Evolutionary conservation across 345 rosid genomes (phyloP).

Genomic region (Rhodamnia rubescens): DNA sequence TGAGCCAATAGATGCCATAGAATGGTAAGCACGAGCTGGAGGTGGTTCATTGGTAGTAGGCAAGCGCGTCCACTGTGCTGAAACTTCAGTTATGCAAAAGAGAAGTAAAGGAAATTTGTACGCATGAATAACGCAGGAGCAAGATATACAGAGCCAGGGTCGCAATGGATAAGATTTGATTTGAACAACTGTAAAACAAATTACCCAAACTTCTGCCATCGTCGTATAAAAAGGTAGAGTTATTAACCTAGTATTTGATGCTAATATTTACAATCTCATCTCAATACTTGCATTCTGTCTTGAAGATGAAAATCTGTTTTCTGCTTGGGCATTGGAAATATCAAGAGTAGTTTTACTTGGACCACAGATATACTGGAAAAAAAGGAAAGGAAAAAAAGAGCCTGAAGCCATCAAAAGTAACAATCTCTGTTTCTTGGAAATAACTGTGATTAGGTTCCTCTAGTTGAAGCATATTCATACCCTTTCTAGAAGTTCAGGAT

Average conservation of each 20-base stretch:
- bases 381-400: neutral
- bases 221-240: neutral
- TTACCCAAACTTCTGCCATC: neutral
- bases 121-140: neutral
- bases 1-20: conserved; percentile 63
- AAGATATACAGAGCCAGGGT: neutral
- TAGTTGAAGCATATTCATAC: neutral
- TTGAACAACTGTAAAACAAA: neutral
- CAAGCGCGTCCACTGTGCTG: conserved; percentile 92
- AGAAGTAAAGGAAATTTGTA: neutral
- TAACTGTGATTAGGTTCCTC: neutral
- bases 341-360: neutral
- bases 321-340: neutral
- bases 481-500: neutral
- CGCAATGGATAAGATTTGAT: neutral
- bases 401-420: neutral
- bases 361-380: neutral
- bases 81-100: conserved; percentile 32
- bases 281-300: neutral
- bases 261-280: neutral
- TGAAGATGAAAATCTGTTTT: neutral
- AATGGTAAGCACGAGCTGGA: conserved; percentile 90
- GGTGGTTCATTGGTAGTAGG: conserved; percentile 65
- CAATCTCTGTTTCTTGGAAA: neutral
- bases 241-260: neutral